A percentile compares a stretch with the other conserved stretches of the same genome.
phyloP scores from a whole-genome alignment of 2,329 filamentous ascomycete genomes.

The Colletotrichum abscissum region DNA sequence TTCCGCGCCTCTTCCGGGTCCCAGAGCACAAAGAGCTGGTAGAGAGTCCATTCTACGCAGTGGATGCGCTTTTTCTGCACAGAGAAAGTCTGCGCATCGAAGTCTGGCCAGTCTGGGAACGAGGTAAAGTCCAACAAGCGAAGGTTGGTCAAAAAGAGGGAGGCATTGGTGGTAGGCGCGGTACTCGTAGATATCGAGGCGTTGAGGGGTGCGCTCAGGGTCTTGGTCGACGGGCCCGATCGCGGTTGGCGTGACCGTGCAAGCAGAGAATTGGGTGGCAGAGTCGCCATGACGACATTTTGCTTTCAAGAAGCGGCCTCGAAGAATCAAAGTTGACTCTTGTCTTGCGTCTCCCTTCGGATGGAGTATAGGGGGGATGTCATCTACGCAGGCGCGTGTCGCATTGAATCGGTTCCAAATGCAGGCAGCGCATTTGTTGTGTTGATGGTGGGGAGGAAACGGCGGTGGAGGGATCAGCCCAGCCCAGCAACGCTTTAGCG shows the following conservation, averaged over 20 bases:
- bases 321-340: constrained; percentile 4
- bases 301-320: constrained; percentile 10
- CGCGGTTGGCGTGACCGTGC: constrained; percentile 42
- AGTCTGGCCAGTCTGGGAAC: constrained; percentile 81
- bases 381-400: background rate
- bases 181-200: constrained; percentile 43
- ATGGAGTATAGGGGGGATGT: background rate
- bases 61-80: constrained; percentile 87
- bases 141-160: constrained; percentile 84
- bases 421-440: constrained; percentile 30
- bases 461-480: constrained; percentile 32
- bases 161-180: constrained; percentile 61
- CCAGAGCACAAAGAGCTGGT: constrained; percentile 86
- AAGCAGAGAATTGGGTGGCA: constrained; percentile 44
- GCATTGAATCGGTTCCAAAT: constrained; percentile 26
- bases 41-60: constrained; percentile 91
- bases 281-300: constrained; percentile 46
- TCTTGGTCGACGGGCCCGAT: constrained; percentile 36
- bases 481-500: constrained; percentile 22
- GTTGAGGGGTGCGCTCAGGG: constrained; percentile 21
- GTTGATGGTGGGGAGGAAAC: constrained; percentile 32
- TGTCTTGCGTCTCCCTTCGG: background rate
- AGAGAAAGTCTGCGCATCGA: constrained; percentile 77
- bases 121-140: constrained; percentile 84
- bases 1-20: constrained; percentile 80